These are phyloP conservation scores for Paulownia fortunei DNA, from an alignment of 257 asterid genomes.

Conservation along the genomic window DNA sequence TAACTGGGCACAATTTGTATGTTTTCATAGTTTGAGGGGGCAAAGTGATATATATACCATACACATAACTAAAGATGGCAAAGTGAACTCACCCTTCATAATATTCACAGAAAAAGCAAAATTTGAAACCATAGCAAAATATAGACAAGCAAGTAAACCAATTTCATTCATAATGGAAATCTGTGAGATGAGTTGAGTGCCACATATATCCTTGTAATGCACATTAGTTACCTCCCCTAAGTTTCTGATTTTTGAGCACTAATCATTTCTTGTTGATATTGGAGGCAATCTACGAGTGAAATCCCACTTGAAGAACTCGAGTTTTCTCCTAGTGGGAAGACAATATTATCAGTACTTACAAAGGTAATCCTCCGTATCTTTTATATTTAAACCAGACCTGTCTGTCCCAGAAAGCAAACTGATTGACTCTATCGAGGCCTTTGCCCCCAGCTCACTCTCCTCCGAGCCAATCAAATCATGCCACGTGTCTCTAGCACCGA, in stretches of 20 bases:
- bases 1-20: too few relatives aligned
- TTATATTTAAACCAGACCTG: background rate
- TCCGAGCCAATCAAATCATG: slow-evolving; percentile 29
- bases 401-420: slow-evolving; percentile 41
- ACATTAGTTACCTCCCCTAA: background rate
- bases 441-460: slow-evolving; percentile 53
- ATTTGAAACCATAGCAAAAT: background rate
- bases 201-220: background rate
- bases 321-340: background rate
- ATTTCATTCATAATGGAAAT: background rate
- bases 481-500: slow-evolving; percentile 67
- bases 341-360: background rate
- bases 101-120: too few relatives aligned
- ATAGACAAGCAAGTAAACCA: background rate
- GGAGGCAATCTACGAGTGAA: background rate
- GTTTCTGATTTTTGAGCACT: background rate
- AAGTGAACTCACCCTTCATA: too few relatives aligned
- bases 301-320: background rate
- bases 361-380: background rate
- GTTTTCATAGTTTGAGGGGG: too few relatives aligned
- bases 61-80: too few relatives aligned
- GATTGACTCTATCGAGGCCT: slow-evolving; percentile 44
- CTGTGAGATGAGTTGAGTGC: background rate
- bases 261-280: background rate
- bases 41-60: too few relatives aligned